Evolutionary conservation across 441 rosid genomes (phyloP).

Genomic region (Bocquillonia castaneifolia): DNA sequence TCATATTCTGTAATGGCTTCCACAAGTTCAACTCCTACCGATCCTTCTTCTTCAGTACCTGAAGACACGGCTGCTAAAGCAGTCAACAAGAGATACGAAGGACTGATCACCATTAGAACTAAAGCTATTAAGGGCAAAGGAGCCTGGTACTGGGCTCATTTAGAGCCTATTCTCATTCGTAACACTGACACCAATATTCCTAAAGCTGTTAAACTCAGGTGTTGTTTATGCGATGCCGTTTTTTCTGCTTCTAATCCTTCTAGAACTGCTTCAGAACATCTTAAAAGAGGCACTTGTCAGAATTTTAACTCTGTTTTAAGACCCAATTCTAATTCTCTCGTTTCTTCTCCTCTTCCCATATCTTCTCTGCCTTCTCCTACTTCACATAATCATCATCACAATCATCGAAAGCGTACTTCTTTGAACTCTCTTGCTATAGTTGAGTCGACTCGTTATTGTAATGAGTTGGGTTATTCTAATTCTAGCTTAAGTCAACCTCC

Average conservation of each 20-base stretch:
- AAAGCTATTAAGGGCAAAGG: slow-evolving; percentile 71
- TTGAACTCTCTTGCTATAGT: slow-evolving; percentile 40
- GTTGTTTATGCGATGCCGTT: slow-evolving; percentile 71
- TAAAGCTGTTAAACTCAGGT: slow-evolving; percentile 63
- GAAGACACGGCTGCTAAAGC: slow-evolving; percentile 55
- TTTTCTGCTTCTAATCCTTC: slow-evolving; percentile 98
- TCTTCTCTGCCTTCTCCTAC: slow-evolving; percentile 28
- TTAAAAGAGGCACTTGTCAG: slow-evolving; percentile 66
- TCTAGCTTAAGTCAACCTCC: slow-evolving; percentile 26
- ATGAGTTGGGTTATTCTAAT: slow-evolving; percentile 28
- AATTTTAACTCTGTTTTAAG: slow-evolving; percentile 45
- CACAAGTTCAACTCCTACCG: slow-evolving; percentile 35
- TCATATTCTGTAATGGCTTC: slow-evolving; percentile 36
- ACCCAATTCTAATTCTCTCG: slow-evolving; percentile 45
- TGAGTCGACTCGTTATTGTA: slow-evolving; percentile 33
- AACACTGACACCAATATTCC: slow-evolving; percentile 52
- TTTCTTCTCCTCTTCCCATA: slow-evolving; percentile 56
- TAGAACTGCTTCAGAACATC: slow-evolving; percentile 66
- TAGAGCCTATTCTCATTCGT: slow-evolving; percentile 51
- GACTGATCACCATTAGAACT: slow-evolving; percentile 40
- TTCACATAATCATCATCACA: slow-evolving; percentile 11
- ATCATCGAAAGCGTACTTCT: slow-evolving; percentile 34
- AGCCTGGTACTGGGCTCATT: slow-evolving; percentile 73
- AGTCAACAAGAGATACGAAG: slow-evolving; percentile 47
- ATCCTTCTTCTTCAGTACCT: slow-evolving; percentile 36